These are phyloP conservation scores for Nephelium lappaceum DNA, from an alignment of 345 rosid species.

Conservation along the genomic window DNA sequence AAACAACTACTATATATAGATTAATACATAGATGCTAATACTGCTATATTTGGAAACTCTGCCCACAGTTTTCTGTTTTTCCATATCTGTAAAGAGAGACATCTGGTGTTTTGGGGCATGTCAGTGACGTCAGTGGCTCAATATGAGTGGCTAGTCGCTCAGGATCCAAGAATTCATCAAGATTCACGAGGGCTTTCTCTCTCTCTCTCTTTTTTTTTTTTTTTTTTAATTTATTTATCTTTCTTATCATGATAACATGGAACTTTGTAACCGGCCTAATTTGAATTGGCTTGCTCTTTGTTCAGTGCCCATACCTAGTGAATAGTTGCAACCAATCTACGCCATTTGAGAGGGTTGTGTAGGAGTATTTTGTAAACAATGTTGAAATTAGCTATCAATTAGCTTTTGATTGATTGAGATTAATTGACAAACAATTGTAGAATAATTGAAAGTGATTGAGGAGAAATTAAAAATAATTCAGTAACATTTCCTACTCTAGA, in stretches of 20 bases:
- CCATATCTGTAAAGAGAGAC: background rate
- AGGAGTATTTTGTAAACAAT: background rate
- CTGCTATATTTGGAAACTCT: background rate
- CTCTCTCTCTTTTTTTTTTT: background rate
- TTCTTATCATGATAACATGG: constrained; percentile 15
- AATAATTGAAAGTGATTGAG: too few relatives aligned
- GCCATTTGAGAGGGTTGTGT: background rate
- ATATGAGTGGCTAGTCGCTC: constrained; percentile 4
- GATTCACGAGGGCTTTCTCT: background rate
- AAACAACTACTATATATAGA: background rate
- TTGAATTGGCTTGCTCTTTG: background rate
- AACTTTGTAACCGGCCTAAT: background rate
- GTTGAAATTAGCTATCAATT: too few relatives aligned
- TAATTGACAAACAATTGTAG: too few relatives aligned
- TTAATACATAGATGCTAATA: too few relatives aligned
- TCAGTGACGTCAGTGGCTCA: constrained; percentile 14
- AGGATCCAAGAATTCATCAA: constrained; percentile 10
- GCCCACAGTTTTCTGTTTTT: constrained; percentile 10
- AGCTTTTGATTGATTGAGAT: too few relatives aligned
- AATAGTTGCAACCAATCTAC: background rate
- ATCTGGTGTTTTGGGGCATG: background rate
- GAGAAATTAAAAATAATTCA: too few relatives aligned
- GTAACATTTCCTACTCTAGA: too few relatives aligned
- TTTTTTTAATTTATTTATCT: background rate
- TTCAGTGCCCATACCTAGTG: background rate